Evolutionary conservation across 345 rosid genomes (phyloP).

Genomic region (Psidium guajava): DNA sequence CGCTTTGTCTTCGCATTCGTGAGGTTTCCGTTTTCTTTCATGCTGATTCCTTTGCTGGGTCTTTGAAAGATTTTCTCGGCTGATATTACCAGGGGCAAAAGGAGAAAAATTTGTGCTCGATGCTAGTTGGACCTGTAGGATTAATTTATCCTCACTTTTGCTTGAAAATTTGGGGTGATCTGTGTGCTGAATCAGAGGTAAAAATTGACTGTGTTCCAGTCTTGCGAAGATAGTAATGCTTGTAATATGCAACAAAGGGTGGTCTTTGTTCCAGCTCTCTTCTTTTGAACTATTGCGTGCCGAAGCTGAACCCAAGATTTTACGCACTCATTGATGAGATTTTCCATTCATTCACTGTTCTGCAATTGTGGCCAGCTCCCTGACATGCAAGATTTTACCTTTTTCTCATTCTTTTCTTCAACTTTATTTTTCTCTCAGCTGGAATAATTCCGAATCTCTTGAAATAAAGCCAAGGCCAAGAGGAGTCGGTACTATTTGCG

Average conservation of each 20-base stretch:
- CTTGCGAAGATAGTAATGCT: conserved; percentile 29
- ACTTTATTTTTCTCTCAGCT: background rate
- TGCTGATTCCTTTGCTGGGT: background rate
- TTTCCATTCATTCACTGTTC: conserved; percentile 11
- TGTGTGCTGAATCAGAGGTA: background rate
- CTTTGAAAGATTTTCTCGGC: background rate
- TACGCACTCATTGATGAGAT: background rate
- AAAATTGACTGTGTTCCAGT: background rate
- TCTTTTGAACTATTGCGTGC: conserved; percentile 10
- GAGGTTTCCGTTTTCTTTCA: background rate
- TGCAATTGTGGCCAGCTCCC: conserved; percentile 13
- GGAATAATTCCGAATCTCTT: background rate
- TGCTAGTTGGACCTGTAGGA: background rate
- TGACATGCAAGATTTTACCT: conserved; percentile 26
- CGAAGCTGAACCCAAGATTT: conserved; percentile 9
- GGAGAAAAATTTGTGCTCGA: background rate
- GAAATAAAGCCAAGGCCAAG: background rate
- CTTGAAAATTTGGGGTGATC: background rate
- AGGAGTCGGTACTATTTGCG: background rate
- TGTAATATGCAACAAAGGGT: conserved; percentile 17
- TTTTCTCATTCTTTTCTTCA: background rate
- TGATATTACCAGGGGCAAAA: background rate
- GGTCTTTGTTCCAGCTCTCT: conserved; percentile 6
- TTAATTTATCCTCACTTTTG: background rate
- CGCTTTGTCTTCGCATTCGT: conserved; percentile 22